Percentiles rank a stretch among this genome's conserved stretches.
Evolutionary conservation across 352 stramenopile species (phyloP).

Genomic region (Globisporangium nagaii): DNA sequence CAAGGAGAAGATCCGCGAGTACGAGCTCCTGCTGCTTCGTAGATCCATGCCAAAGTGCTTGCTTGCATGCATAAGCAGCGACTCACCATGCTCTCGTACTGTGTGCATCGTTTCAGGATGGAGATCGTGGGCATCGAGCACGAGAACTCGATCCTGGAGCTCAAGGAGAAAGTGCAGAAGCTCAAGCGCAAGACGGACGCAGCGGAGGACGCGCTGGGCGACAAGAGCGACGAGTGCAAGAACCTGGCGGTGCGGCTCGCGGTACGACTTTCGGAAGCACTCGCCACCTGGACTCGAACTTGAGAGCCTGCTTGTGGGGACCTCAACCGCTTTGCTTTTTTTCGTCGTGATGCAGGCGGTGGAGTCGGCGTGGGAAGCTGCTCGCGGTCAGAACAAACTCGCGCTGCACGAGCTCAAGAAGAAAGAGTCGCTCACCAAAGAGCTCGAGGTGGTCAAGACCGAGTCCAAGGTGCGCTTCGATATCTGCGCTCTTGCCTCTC

Average conservation of each 20-base stretch:
- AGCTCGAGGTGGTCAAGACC: slow-evolving; percentile 58
- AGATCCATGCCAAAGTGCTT: too few relatives aligned
- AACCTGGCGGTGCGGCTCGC: slow-evolving; percentile 55
- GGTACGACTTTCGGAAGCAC: slow-evolving; percentile 18
- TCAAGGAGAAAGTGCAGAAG: slow-evolving; percentile 73
- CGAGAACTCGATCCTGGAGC: slow-evolving; percentile 65
- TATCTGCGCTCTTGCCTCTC: too few relatives aligned
- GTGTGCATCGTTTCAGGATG: too few relatives aligned
- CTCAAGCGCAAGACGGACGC: slow-evolving; percentile 54
- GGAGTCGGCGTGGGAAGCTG: slow-evolving; percentile 72
- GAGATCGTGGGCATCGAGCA: slow-evolving; percentile 67
- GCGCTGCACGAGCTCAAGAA: slow-evolving; percentile 79
- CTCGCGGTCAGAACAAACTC: slow-evolving; percentile 74
- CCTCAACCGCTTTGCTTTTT: too few relatives aligned
- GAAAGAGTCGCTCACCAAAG: slow-evolving; percentile 62
- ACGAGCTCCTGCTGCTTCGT: neutral
- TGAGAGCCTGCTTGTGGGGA: too few relatives aligned
- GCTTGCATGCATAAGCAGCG: too few relatives aligned
- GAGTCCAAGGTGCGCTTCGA: slow-evolving; percentile 44
- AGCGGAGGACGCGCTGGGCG: slow-evolving; percentile 35
- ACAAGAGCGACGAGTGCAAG: slow-evolving; percentile 71
- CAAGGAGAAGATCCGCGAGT: slow-evolving; percentile 72
- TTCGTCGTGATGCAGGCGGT: slow-evolving; percentile 43
- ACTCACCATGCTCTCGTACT: too few relatives aligned
- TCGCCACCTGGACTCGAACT: too few relatives aligned